These are phyloP conservation scores for Pogostemon cablin DNA, from an alignment of 257 asterid genomes.

Conservation along the genomic window DNA sequence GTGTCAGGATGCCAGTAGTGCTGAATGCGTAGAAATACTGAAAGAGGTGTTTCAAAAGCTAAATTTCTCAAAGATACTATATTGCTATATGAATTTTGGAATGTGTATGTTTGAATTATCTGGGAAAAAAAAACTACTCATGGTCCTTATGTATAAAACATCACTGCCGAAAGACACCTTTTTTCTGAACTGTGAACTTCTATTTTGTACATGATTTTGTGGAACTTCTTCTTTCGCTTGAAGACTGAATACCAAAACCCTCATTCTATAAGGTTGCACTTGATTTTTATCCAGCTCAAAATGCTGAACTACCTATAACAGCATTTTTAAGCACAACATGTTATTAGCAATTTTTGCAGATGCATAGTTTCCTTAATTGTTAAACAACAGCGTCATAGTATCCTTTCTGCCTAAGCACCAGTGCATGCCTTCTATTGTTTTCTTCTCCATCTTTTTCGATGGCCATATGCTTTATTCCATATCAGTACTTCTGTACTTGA, in stretches of 20 bases:
- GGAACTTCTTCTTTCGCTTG: constrained; percentile 13
- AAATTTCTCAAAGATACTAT: constrained; percentile 9
- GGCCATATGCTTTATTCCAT: not conserved
- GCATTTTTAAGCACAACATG: not conserved
- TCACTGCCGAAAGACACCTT: constrained; percentile 3
- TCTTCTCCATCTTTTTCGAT: constrained; percentile 13
- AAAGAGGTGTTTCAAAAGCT: constrained; percentile 69
- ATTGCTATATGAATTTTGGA: not conserved
- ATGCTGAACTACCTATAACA: not conserved
- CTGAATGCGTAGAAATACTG: constrained; percentile 75
- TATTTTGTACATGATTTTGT: constrained; percentile 25
- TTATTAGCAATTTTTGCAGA: not conserved
- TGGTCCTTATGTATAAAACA: constrained; percentile 7
- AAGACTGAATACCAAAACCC: not conserved
- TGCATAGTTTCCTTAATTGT: not conserved
- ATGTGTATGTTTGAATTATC: constrained; percentile 29
- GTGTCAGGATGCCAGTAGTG: constrained; percentile 75
- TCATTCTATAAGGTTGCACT: not conserved
- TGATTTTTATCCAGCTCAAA: not conserved
- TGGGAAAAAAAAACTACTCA: constrained; percentile 22
- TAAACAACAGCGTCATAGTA: not conserved
- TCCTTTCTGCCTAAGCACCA: not conserved
- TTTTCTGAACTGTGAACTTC: constrained; percentile 19
- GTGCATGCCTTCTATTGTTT: constrained; percentile 23
- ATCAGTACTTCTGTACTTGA: not conserved